Evolutionary conservation across 805 yeast genomes (phyloP).

Genomic region (Priceomyces melissophilus): DNA sequence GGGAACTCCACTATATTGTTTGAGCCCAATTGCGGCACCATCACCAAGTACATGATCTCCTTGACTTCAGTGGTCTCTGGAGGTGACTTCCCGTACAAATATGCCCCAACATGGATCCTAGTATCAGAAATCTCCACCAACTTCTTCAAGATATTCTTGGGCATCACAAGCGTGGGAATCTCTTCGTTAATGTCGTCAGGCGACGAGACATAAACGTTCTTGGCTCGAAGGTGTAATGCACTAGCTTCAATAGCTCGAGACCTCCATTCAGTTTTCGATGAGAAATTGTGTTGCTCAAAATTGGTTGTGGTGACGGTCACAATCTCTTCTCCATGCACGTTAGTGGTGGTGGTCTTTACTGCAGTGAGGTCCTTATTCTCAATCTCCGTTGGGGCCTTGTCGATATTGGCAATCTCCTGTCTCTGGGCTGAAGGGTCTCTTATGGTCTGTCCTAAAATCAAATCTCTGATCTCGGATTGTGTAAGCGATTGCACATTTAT

Average conservation of each 20-base stretch:
- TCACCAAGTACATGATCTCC: constrained; percentile 69
- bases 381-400: constrained; percentile 39
- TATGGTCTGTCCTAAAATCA: constrained; percentile 91
- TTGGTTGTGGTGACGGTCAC: constrained; percentile 88
- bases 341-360: constrained; percentile 75
- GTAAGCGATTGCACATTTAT: constrained; percentile 86
- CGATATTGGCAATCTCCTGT: constrained; percentile 79
- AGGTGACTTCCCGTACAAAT: constrained; percentile 77
- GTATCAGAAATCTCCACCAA: constrained; percentile 79
- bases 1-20: constrained; percentile 64
- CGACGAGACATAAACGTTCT: constrained; percentile 64
- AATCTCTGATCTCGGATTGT: constrained; percentile 88
- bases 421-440: constrained; percentile 84
- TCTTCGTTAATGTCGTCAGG: constrained; percentile 47
- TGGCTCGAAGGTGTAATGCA: constrained; percentile 67
- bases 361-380: constrained; percentile 62
- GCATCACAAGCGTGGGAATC: constrained; percentile 69
- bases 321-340: constrained; percentile 95
- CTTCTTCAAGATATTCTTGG: constrained; percentile 73
- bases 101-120: constrained; percentile 78
- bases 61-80: constrained; percentile 72
- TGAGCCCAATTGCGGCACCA: constrained; percentile 88
- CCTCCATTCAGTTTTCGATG: constrained; percentile 90
- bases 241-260: constrained; percentile 77
- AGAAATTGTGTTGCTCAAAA: constrained; percentile 80